Evolutionary conservation across 352 stramenopile genomes (phyloP), one percentile per base, ranked within the genome.

Genomic region (Globisporangium heterothallicum): DNA sequence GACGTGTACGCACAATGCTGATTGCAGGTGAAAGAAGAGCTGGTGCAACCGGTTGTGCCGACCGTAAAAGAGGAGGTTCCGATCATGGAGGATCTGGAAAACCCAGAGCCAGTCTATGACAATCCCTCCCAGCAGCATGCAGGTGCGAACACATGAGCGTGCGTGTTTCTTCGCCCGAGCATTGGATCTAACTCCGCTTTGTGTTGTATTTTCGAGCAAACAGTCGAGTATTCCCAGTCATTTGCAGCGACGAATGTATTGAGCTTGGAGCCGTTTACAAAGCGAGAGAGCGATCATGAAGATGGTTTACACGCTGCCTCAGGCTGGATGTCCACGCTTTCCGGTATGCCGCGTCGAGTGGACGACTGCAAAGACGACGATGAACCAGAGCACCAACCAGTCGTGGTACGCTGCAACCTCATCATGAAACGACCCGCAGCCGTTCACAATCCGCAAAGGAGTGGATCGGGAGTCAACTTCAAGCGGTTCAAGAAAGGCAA

Each of bases 401-500:
- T 76, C 10, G 64, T 91, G 9, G 40, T 78, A 18, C 76, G 58
- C 43, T 87, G 71, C 49, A 65, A 61, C 7, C 53, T 91, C 16
- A 58, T 91, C 12, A 65, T 86, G 12, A 84, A 76, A 46, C 72
- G 65, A 35, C 52, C 40, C 24, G 43, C 22, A 49, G 6, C 43
- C 45, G 6, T 16, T 26, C 29, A 40, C 22, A 8, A 24, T 12
- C 42, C 26, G n/a, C 24, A 42, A 40, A 29, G 36, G 10, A 36
- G 21, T 44, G 43, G 27, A 30, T 41, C 56, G n/a, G 43, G 56
- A 10, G 48, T 69, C 36, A 92, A 94, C 35, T 92, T 84, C 56
- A 94, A 94, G 66, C 77, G 78, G 8, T 94, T 94, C 58, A 86
- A 80, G 40, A 94, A 94, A 53, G 75, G 79, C 18, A 88, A 88